A percentile compares a stretch with the other conserved stretches of the same genome.
Evolutionary conservation across 306 rosid species (phyloP).

Genomic region (Lablab purpureus): DNA sequence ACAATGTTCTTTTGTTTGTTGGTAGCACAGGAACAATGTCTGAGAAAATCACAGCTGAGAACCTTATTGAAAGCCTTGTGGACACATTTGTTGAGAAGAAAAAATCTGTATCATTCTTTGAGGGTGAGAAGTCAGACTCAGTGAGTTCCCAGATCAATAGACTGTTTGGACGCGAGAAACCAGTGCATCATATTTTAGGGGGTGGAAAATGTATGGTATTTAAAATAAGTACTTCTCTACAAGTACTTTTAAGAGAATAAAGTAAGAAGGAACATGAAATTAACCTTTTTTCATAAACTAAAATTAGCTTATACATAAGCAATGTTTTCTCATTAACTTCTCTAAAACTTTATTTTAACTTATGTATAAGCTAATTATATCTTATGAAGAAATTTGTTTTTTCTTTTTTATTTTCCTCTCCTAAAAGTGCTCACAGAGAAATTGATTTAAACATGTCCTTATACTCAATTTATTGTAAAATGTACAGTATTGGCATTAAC

Average conservation of each 20-base stretch:
- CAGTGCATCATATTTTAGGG: slow-evolving; percentile 79
- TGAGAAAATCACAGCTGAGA: slow-evolving; percentile 67
- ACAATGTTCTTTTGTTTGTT: slow-evolving; percentile 31
- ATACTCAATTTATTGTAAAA: slow-evolving; percentile 25
- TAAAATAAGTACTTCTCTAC: neutral
- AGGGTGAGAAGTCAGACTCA: slow-evolving; percentile 58
- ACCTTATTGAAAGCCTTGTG: slow-evolving; percentile 59
- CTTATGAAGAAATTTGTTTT: too few species aligned
- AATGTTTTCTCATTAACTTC: too few species aligned
- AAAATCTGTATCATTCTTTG: slow-evolving; percentile 63
- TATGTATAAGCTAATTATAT: too few species aligned
- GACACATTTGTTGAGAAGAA: slow-evolving; percentile 69
- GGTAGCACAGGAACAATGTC: slow-evolving; percentile 65
- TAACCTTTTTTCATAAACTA: too few species aligned
- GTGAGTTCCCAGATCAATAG: slow-evolving; percentile 61
- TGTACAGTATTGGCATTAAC: slow-evolving; percentile 27
- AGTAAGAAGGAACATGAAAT: too few species aligned
- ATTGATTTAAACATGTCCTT: neutral
- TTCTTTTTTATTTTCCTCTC: too few species aligned
- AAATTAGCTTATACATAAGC: too few species aligned
- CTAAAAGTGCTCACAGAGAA: too few species aligned
- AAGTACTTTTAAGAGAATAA: too few species aligned
- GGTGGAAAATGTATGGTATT: slow-evolving; percentile 84
- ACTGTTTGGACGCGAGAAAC: slow-evolving; percentile 82
- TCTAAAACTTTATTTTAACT: too few species aligned